phyloP scores from a whole-genome alignment of 441 rosid species.

The Populus trichocarpa region DNA sequence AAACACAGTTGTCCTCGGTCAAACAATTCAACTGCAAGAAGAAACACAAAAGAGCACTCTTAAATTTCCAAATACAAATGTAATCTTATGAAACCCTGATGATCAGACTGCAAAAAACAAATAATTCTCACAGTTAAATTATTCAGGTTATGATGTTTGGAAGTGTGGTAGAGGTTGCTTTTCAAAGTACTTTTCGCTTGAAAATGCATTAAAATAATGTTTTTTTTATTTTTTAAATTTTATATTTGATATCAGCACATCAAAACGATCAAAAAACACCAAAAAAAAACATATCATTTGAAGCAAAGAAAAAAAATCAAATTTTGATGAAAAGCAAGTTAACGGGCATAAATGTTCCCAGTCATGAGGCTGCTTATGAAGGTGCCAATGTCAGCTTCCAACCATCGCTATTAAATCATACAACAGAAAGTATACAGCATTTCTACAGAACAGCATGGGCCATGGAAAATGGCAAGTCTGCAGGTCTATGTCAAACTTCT shows the following conservation, averaged over 20 bases:
- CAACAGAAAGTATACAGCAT: background rate
- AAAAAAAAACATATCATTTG: too few relatives aligned
- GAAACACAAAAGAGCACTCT: constrained; percentile 12
- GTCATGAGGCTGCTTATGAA: background rate
- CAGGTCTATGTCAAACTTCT: background rate
- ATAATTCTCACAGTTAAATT: background rate
- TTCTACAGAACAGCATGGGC: background rate
- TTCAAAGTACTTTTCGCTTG: too few relatives aligned
- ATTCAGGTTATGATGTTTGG: background rate
- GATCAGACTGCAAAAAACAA: constrained; percentile 9
- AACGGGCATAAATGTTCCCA: background rate
- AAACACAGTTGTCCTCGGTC: constrained; percentile 66
- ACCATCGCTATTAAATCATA: background rate
- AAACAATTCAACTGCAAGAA: constrained; percentile 57
- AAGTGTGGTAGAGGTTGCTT: too few relatives aligned
- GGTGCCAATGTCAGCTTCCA: background rate
- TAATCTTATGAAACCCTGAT: constrained; percentile 1
- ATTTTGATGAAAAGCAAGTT: too few relatives aligned
- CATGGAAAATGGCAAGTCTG: background rate
- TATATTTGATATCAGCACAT: too few relatives aligned
- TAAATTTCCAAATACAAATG: constrained; percentile 14
- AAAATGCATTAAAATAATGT: too few relatives aligned
- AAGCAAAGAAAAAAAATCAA: too few relatives aligned
- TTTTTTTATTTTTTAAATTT: too few relatives aligned
- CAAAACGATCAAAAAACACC: too few relatives aligned